Evolutionary conservation across 2,329 filamentous ascomycete genomes (phyloP), one percentile per base, ranked within the genome.

Genomic region (Pseudogymnoascus sp.): DNA sequence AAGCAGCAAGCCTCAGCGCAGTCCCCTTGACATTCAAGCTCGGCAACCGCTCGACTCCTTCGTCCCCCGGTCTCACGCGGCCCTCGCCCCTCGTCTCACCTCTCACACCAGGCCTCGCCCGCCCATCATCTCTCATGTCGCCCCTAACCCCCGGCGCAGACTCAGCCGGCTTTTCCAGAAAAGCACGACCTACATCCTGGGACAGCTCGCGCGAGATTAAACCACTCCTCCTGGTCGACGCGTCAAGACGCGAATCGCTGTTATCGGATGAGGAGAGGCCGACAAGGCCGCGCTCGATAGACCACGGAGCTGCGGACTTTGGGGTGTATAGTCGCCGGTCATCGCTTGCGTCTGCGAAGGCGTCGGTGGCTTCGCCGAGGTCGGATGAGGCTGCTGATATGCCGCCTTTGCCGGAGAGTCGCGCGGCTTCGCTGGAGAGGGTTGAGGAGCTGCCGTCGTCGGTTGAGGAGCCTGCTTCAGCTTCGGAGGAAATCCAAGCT

Each of bases 121-220:
- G 66, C n/a, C 71, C 15, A 69, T 65, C 61, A 71, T 70, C 72
- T 11, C 67, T 68, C 11, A 78, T 75, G 66, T 72, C 57, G 10
- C 33, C 35, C 1, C 2, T 40, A 11, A 59, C 33, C 10, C 33
- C 35, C 21, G 21, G 35, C 17, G 17, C 13, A 3, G 57, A 59
- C 35, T 37, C 35, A 13, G 33, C 33, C 1, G 33, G 57, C 4
- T 37, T 59, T 9, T 26, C 35, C 3, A 21, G 57, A 39, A 59
- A 59, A 17, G 37, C 33, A 1, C 78, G 84, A 4, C 83, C 83
- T 10, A 84, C 76, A 10, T 86, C 83, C 0, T 86, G 84, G 84
- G 84, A 85, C 47, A 83, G 75, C 65, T 81, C 80, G 15, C 82
- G 82, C 61, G 90, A 94, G 70, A 87, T 92, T 68, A 86, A 89